Percentiles rank a stretch among this genome's conserved stretches.
Evolutionary conservation across 2,329 filamentous ascomycete genomes (phyloP).

Genomic region (Endoconidiophora polonica): DNA sequence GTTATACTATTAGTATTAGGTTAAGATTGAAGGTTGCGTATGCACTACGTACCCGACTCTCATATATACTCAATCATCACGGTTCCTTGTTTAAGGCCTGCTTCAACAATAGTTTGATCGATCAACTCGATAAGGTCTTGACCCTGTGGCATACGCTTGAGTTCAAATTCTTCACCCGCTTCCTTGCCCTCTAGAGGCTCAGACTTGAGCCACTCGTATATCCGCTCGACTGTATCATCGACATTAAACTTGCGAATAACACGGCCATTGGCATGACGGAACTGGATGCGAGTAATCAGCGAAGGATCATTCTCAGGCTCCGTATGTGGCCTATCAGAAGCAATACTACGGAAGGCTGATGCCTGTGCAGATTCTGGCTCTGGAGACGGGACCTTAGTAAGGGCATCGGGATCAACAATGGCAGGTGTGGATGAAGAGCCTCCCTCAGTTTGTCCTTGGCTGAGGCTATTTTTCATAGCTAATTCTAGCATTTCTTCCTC

Average conservation of each 20-base stretch:
- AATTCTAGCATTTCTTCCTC: constrained; percentile 96
- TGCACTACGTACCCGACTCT: constrained; percentile 20
- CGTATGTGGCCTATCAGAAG: constrained; percentile 52
- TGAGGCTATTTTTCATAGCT: constrained; percentile 74
- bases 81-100: constrained; percentile 77
- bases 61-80: constrained; percentile 88
- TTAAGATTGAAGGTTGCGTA: background rate
- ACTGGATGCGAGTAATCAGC: constrained; percentile 76
- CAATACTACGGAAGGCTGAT: constrained; percentile 50
- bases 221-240: constrained; percentile 57
- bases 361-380: constrained; percentile 23
- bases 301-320: constrained; percentile 56
- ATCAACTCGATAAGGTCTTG: constrained; percentile 67
- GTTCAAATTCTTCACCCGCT: constrained; percentile 63
- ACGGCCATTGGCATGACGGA: constrained; percentile 68
- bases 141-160: constrained; percentile 63
- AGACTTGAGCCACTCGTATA: constrained; percentile 96
- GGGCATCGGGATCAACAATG: constrained; percentile 67
- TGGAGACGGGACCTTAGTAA: constrained; percentile 48
- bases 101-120: constrained; percentile 59
- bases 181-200: constrained; percentile 61
- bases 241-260: constrained; percentile 74
- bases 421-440: constrained; percentile 19
- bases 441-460: constrained; percentile 26
- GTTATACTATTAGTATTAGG: background rate